Percentiles rank a stretch among this genome's conserved stretches.
Evolutionary conservation across 2,329 filamentous ascomycete species (phyloP).

Genomic region (Penicillium sp.): DNA sequence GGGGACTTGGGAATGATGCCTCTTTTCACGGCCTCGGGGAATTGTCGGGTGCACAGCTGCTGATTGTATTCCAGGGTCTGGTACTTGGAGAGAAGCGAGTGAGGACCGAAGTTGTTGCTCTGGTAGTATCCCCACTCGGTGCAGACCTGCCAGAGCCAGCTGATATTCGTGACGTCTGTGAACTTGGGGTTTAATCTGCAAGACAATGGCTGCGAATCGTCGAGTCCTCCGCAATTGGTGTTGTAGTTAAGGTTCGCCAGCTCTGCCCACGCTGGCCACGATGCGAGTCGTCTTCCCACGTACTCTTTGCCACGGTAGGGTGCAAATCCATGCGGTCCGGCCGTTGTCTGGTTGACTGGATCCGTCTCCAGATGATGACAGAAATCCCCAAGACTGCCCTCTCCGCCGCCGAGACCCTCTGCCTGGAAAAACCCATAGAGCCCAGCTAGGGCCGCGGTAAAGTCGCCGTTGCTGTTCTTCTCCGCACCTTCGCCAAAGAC

Average conservation of each 20-base stretch:
- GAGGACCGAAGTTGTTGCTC: slow-evolving; percentile 48
- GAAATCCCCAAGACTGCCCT: slow-evolving; percentile 38
- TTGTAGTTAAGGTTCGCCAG: slow-evolving; percentile 41
- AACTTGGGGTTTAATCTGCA: slow-evolving; percentile 41
- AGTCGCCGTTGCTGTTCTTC: slow-evolving; percentile 48
- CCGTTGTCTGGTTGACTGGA: slow-evolving; percentile 33
- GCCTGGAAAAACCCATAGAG: slow-evolving; percentile 47
- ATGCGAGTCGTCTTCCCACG: slow-evolving; percentile 43
- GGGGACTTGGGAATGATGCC: slow-evolving; percentile 46
- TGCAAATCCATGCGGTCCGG: slow-evolving; percentile 44
- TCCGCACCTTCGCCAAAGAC: slow-evolving; percentile 51
- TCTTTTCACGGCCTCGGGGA: slow-evolving; percentile 42
- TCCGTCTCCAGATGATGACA: slow-evolving; percentile 51
- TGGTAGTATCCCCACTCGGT: slow-evolving; percentile 54
- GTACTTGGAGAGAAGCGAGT: slow-evolving; percentile 49
- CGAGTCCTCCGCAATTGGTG: slow-evolving; percentile 41
- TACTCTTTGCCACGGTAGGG: slow-evolving; percentile 41
- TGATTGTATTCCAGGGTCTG: slow-evolving; percentile 46
- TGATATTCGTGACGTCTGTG: slow-evolving; percentile 39
- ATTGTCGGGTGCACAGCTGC: slow-evolving; percentile 50
- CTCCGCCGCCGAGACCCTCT: slow-evolving; percentile 42
- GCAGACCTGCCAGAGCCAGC: slow-evolving; percentile 55
- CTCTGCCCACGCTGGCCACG: slow-evolving; percentile 38
- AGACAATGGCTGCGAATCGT: slow-evolving; percentile 20
- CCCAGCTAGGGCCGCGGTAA: slow-evolving; percentile 44